Base-by-base conservation (phyloP, 2,329 filamentous ascomycete genomes). In the Diaporthe helianthi region DNA sequence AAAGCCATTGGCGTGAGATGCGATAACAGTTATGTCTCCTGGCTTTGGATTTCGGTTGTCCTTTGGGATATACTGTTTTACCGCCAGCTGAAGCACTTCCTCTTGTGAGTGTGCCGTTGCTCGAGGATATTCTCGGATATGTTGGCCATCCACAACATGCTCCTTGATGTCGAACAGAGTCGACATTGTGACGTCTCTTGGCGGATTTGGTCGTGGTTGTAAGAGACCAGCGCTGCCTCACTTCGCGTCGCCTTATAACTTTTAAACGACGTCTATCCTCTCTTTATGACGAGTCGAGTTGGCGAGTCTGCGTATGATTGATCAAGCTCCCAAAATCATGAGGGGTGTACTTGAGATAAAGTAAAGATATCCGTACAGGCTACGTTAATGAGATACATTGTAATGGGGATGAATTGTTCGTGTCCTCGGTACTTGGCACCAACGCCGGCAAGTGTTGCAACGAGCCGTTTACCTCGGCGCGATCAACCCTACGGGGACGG, bases 1-100 rank as follows among this genome's bases (percentile, higher is more conserved):
- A 74, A 98, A 97, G 13, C 91, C 95, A 82, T 98, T 98, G 61
- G 93, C 95, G 80, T 98, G 94, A 5, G 91, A 91, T 13, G 87
- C 93, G 67, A 98, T 89, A 69, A 98, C 90, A 24, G 93, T 98
- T 10, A 98, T 83, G 79, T 96, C 93, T 41, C 93, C 92, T 1
- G 89, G 87, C 72, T 88, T 84, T 0, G 93, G 91, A 29, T 82
- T 79, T 0, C 83, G 85, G 74, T 94, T 94, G 76, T 90, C 86
- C 67, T 88, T 83, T 1, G 94, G 94, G 0, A 87, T 92, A 78
- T 98, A 98, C 77, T 98, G 93, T 83, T 97, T 98, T 65, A 98
- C 86, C 10, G 90, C 88, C 6, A 98, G 80, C 66, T 89, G 81
- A 3, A 98, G 83, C 7, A 87, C 84, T 71, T 95, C 92, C 73